Evolutionary conservation across 305 asterid species (phyloP), one percentile per base, ranked within the genome.

Genomic region (Solanum hybrid): DNA sequence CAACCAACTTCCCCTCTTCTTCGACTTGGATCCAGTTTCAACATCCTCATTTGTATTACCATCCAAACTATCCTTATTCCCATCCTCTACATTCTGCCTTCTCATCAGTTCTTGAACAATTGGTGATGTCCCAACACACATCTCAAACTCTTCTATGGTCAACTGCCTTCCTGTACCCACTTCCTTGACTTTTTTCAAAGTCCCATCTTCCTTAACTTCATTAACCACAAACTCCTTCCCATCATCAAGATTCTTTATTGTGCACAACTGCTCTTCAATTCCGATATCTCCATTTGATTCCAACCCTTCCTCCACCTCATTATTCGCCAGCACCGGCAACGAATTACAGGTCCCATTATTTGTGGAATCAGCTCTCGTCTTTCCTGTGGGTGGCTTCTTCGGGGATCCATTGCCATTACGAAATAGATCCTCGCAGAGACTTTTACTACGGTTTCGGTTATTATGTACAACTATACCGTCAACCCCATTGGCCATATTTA

Each of bases 141-240:
- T 94, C 95, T 98, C 99, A 24, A 98, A 98, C 92, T 98, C 99
- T 91, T 98, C 99, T 97, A 97, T 95, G 39, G 99, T 97, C 92
- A 97, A 92, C 93, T 96, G 99, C 90, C 97, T 94, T 89, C 99
- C 99, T 6, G 99, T 98, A 78, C 93, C 98, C 68, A 98, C 95
- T 93, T 98, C 99, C 93, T 96, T 94, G 77, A 98, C 95, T 91
- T 95, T 97, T 81, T 97, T 93, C 98, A 99, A 97, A 91, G 93
- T 95, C 90, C 99, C 99, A 83, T 97, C 99, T 91, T 98, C 98
- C 93, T 95, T 94, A 84, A 96, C 92, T 94, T 97, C 99, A 73
- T 97, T 95, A 94, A 98, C 99, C 92, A 98, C 96, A 91, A 98
- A 98, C 94, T 95, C 98, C 94, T 97, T 95, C 34, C 99, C 99